Evolutionary conservation across 2,329 filamentous ascomycete genomes (phyloP).

Genomic region (Aspergillus spinulosporus): DNA sequence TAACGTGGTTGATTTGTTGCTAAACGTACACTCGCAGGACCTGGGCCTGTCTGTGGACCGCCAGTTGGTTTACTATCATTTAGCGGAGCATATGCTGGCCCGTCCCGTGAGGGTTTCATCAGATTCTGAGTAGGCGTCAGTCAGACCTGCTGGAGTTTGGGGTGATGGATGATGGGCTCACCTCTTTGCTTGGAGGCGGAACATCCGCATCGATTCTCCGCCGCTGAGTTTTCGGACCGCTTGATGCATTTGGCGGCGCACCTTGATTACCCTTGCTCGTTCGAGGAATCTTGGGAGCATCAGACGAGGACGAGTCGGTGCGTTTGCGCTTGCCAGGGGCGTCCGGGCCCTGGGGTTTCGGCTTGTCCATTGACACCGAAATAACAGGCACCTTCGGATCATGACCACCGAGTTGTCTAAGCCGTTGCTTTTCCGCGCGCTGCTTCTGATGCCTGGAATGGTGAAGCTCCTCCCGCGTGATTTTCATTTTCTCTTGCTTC

Average conservation of each 20-base stretch:
- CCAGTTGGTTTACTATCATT: constrained; percentile 20
- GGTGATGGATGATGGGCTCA: constrained; percentile 12
- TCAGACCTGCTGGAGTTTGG: neutral
- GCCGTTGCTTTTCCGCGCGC: constrained; percentile 40
- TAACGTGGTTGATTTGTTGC: neutral
- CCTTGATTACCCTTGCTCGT: constrained; percentile 29
- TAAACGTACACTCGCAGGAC: constrained; percentile 26
- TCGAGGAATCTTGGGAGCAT: constrained; percentile 29
- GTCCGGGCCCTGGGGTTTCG: constrained; percentile 18
- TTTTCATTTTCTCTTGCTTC: constrained; percentile 37
- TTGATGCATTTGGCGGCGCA: constrained; percentile 28
- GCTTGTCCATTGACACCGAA: constrained; percentile 28
- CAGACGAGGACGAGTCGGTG: constrained; percentile 25
- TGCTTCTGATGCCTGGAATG: constrained; percentile 37
- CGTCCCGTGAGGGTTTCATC: constrained; percentile 43
- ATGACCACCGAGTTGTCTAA: constrained; percentile 47
- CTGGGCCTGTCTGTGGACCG: constrained; percentile 20
- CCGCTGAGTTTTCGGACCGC: constrained; percentile 28
- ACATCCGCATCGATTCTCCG: constrained; percentile 28
- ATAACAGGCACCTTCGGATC: constrained; percentile 47
- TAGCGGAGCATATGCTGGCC: constrained; percentile 32
- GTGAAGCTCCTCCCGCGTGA: constrained; percentile 40
- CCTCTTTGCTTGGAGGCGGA: constrained; percentile 21
- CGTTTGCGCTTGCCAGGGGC: constrained; percentile 37
- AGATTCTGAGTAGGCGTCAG: constrained; percentile 32